Conservation (phyloP, 495 filamentous ascomycete genomes). For the Neurospora sp. region DNA sequence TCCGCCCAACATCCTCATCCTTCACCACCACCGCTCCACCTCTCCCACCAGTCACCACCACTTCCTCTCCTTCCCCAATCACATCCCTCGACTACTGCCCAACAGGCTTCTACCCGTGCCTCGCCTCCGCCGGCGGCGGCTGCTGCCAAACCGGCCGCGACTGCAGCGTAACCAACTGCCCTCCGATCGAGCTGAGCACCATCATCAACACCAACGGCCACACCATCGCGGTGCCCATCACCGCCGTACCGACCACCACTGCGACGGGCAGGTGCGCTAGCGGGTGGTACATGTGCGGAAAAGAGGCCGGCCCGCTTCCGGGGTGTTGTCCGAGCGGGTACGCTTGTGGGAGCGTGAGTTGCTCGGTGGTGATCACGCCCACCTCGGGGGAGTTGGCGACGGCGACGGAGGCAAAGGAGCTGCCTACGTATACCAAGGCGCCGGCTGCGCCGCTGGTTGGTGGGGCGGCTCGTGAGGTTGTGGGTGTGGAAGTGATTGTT, state of each 20-base stretch:
- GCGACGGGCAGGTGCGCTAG: conserved; percentile 47
- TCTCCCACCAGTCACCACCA: neutral
- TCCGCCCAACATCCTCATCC: conserved; percentile 28
- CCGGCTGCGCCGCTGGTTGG: neutral
- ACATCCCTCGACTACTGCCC: conserved; percentile 33
- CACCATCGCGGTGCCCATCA: conserved; percentile 56
- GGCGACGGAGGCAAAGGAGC: conserved; percentile 51
- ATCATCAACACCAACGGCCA: conserved; percentile 49
- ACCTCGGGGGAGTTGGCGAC: conserved; percentile 24
- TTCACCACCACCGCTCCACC: conserved; percentile 10
- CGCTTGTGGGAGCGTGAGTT: conserved; percentile 59
- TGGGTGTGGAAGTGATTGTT: neutral
- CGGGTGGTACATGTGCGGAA: conserved; percentile 67
- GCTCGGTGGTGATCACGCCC: conserved; percentile 34
- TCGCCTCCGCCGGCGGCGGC: conserved; percentile 40
- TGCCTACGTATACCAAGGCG: conserved; percentile 18
- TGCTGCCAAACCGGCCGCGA: conserved; percentile 70
- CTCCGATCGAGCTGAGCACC: conserved; percentile 45
- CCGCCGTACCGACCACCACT: conserved; percentile 21
- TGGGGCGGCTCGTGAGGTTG: neutral
- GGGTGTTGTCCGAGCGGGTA: conserved; percentile 78
- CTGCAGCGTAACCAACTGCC: conserved; percentile 52
- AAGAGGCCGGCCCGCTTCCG: conserved; percentile 41
- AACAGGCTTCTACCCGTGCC: conserved; percentile 47
- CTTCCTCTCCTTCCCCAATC: conserved; percentile 4